Conservation (phyloP, 345 rosid genomes). For the Populus davidiana region DNA sequence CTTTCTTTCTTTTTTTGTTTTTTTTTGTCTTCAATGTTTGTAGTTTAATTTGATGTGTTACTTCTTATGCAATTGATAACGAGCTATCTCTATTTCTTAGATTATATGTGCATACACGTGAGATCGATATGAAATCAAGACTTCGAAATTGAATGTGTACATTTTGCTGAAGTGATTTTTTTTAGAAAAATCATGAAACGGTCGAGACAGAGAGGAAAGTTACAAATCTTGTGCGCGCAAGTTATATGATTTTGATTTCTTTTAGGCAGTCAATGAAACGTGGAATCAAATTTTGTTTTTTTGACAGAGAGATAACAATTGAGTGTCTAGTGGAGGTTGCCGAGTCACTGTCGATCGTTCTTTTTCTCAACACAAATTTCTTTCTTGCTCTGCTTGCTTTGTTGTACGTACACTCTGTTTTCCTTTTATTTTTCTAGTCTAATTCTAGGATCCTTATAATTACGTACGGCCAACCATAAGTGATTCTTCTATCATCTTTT, state of each 20-base stretch:
- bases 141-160: not conserved
- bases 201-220: not conserved
- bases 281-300: not conserved
- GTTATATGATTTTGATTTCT: not conserved
- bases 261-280: not conserved
- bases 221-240: not conserved
- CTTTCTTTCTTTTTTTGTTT: too few relatives aligned
- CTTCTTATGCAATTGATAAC: not conserved
- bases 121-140: not conserved
- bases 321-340: conserved; percentile 13
- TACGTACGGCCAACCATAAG: not conserved
- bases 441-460: conserved; percentile 3
- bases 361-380: not conserved
- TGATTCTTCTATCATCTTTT: not conserved
- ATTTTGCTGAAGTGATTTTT: not conserved
- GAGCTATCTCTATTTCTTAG: conserved; percentile 9
- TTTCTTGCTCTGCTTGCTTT: not conserved
- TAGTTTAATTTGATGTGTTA: not conserved
- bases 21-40: not conserved
- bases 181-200: not conserved
- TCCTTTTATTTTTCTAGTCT: not conserved
- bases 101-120: not conserved
- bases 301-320: conserved; percentile 5
- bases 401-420: not conserved
- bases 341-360: conserved; percentile 13